Evolutionary conservation across 2,329 filamentous ascomycete species (phyloP).

Genomic region (Colletotrichum sansevieriae): DNA sequence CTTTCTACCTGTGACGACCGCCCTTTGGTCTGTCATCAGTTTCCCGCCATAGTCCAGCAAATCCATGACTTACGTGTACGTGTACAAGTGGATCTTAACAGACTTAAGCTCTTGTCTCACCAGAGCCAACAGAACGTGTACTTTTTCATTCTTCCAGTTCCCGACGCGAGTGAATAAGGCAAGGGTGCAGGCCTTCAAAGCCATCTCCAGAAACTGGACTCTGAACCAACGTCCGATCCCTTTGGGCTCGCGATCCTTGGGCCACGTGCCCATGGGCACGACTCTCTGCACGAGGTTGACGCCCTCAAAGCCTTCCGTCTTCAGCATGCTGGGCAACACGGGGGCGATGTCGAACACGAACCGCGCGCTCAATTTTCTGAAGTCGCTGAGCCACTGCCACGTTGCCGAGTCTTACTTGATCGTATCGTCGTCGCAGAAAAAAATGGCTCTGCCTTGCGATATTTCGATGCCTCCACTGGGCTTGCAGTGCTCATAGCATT

Average conservation of each 20-base stretch:
- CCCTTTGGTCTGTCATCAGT: not conserved
- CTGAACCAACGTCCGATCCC: conserved; percentile 50
- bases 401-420: conserved; percentile 41
- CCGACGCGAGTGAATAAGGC: conserved; percentile 44
- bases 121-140: conserved; percentile 44
- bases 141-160: conserved; percentile 44
- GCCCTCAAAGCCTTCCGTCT: conserved; percentile 46
- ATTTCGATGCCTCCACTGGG: too few species aligned
- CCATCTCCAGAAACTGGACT: conserved; percentile 44
- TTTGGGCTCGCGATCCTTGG: conserved; percentile 55
- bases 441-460: too few species aligned
- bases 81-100: conserved; percentile 46
- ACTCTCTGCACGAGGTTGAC: conserved; percentile 47
- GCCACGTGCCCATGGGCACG: conserved; percentile 57
- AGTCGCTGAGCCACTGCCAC: conserved; percentile 44
- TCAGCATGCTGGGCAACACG: conserved; percentile 40
- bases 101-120: conserved; percentile 45
- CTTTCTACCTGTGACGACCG: conserved; percentile 2
- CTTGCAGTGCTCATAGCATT: too few species aligned
- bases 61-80: conserved; percentile 43
- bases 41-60: not conserved
- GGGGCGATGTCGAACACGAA: conserved; percentile 45
- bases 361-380: conserved; percentile 42
- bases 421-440: too few species aligned
- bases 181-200: conserved; percentile 42